A percentile compares a stretch with the other conserved stretches of the same genome.
Conservation (phyloP, 1,139 yeast genomes). For the Wickerhamomyces sp. region DNA sequence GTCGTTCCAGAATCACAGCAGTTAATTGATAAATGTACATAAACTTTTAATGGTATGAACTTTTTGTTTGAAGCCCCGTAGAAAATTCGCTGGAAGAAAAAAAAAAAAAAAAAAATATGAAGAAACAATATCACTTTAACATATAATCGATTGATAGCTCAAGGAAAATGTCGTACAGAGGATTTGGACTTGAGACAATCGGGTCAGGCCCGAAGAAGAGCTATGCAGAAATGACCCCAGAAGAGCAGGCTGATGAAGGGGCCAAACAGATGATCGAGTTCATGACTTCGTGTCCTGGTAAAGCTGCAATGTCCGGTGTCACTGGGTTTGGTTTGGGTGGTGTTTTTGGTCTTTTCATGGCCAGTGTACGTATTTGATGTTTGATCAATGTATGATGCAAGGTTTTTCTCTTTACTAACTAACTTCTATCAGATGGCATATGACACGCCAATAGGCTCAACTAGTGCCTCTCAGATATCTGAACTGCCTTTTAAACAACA, state of each 20-base stretch:
- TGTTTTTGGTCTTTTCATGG: conserved; percentile 94
- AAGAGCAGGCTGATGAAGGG: conserved; percentile 90
- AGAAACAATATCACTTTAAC: not conserved
- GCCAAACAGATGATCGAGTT: conserved; percentile 79
- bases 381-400: too few species aligned
- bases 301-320: conserved; percentile 86
- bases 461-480: conserved; percentile 52
- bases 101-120: too few species aligned
- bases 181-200: conserved; percentile 34
- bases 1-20: conserved; percentile 42
- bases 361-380: conserved; percentile 47
- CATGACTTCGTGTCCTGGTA: conserved; percentile 95
- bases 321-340: conserved; percentile 96
- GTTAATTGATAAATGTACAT: not conserved
- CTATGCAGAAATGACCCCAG: conserved; percentile 73
- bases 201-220: conserved; percentile 39
- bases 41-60: not conserved
- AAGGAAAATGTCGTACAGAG: conserved; percentile 36
- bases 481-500: conserved; percentile 92
- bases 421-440: conserved; percentile 49
- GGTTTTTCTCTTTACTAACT: conserved; percentile 6
- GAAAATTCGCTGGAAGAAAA: not conserved
- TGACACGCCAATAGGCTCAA: conserved; percentile 69
- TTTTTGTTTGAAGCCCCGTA: not conserved
- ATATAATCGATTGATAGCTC: too few species aligned